A percentile compares a stretch with the other conserved stretches of the same genome.
Conservation (phyloP, 2,329 filamentous ascomycete genomes). For the Aspergillus brasiliensis region DNA sequence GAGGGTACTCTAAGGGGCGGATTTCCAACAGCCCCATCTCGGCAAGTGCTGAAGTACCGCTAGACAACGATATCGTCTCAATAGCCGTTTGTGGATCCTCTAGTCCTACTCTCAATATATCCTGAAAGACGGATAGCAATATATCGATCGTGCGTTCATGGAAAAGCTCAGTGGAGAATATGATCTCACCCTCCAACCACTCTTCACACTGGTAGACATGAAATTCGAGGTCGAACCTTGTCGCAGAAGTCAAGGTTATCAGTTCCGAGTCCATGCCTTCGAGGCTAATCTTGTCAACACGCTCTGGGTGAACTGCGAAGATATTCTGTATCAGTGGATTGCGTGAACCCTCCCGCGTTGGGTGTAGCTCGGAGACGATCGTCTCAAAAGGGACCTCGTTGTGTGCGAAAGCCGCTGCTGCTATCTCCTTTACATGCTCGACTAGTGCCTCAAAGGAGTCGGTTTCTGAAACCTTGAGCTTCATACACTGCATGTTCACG, state of each 20-base stretch:
- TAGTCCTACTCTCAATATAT: neutral
- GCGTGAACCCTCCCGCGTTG: neutral
- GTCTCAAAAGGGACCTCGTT: slow-evolving; percentile 1
- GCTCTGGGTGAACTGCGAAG: neutral
- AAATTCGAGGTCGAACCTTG: slow-evolving; percentile 8
- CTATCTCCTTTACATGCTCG: neutral
- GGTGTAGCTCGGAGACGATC: slow-evolving; percentile 1
- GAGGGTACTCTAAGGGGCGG: neutral
- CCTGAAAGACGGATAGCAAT: neutral
- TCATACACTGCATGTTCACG: slow-evolving; percentile 13
- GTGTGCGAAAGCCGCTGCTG: neutral
- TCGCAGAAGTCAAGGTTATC: neutral
- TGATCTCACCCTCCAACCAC: neutral
- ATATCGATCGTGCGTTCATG: neutral
- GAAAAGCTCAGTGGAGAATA: slow-evolving; percentile 1
- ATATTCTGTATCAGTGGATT: slow-evolving; percentile 6
- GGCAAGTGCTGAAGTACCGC: neutral
- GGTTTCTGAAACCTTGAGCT: neutral
- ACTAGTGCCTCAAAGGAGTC: slow-evolving; percentile 2
- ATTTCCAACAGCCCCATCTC: neutral
- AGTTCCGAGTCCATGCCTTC: slow-evolving; percentile 6
- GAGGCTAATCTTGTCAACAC: neutral
- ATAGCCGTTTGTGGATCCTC: neutral
- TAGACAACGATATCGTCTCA: neutral
- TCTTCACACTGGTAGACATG: slow-evolving; percentile 1